Evolutionary conservation across 768 basidiomycete species (phyloP), one percentile per base, ranked within the genome.

Genomic region (Phlegmacium glaucopus): DNA sequence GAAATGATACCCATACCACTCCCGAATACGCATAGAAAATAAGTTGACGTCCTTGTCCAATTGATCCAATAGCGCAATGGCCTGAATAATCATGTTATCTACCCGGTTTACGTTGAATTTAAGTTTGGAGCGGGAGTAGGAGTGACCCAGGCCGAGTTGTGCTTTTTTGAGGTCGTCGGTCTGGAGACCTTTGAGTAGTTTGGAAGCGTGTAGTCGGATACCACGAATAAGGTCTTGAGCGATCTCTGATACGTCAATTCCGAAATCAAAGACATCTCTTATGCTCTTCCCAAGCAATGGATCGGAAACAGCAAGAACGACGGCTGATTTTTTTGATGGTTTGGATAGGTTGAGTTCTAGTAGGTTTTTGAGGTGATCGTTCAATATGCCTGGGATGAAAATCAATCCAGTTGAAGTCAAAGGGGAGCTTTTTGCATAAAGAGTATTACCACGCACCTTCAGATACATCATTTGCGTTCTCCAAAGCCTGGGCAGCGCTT

Each of bases 61-160:
- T 61, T 97, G 94, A 72, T 98, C 95, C 59, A 96, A 89, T 48
- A 97, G 85, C 4, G 94, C 90, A 64, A 98, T 97, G 50, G 95
- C 95, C 70, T 97, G 95, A 58, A 98, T 98, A 71, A 98, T 97
- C 95, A 98, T 98, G 77, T 98, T 96, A 72, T 96, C 94, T 47
- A 90, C 82, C 44, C 91, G 79, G 76, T 94, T 94, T 45, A 94
- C 91, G 69, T 94, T 94, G 80, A 93, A 97, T 72, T 98, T 98
- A 53, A 97, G 87, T 66, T 97, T 98, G 34, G 94, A 88, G 53
- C 95, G 86, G 17, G 94, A 96, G 74, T 95, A 97, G 4, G 94
- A 92, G 77, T 98, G 95, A 25, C 95, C 95, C 41, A 98, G 78
- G 61, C 95, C 95, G 56, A 98, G 88, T 61, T 98, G 95, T 13